These are phyloP conservation scores for Candida sonorensis DNA, from an alignment of 805 yeast genomes.

Conservation along the genomic window DNA sequence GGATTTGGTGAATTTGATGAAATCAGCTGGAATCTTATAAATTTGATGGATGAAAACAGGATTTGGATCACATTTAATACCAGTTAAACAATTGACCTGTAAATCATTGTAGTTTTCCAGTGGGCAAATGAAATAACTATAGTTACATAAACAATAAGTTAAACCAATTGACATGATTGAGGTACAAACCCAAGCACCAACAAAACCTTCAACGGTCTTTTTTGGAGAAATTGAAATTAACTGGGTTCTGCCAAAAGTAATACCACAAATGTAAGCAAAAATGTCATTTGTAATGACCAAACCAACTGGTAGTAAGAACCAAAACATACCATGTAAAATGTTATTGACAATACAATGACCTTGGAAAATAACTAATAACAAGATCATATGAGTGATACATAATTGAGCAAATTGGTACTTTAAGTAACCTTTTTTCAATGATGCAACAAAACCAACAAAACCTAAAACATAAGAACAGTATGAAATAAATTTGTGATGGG, in stretches of 20 bases:
- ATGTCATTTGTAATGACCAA: conserved; percentile 92
- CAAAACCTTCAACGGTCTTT: conserved; percentile 94
- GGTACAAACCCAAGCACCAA: conserved; percentile 97
- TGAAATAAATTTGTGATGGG: conserved; percentile 77
- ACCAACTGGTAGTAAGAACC: conserved; percentile 91
- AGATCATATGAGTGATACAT: conserved; percentile 90
- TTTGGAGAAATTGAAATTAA: conserved; percentile 92
- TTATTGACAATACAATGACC: conserved; percentile 89
- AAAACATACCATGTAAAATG: conserved; percentile 81
- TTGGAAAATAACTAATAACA: conserved; percentile 85
- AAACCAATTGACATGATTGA: conserved; percentile 63
- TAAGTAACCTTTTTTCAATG: conserved; percentile 82
- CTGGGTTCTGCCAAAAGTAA: conserved; percentile 90
- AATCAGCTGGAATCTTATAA: conserved; percentile 64
- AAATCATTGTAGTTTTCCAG: conserved; percentile 50
- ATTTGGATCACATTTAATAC: conserved; percentile 71
- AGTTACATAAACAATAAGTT: conserved; percentile 56
- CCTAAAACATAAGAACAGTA: conserved; percentile 83
- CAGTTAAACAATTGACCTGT: conserved; percentile 52
- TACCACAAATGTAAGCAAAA: conserved; percentile 95
- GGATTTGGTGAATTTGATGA: conserved; percentile 37
- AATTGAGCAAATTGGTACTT: conserved; percentile 92
- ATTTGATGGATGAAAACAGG: conserved; percentile 84
- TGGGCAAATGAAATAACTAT: conserved; percentile 82
- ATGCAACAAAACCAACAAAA: conserved; percentile 82